phyloP scores from a whole-genome alignment of 2,329 filamentous ascomycete species.

The Cercospora sp. region DNA sequence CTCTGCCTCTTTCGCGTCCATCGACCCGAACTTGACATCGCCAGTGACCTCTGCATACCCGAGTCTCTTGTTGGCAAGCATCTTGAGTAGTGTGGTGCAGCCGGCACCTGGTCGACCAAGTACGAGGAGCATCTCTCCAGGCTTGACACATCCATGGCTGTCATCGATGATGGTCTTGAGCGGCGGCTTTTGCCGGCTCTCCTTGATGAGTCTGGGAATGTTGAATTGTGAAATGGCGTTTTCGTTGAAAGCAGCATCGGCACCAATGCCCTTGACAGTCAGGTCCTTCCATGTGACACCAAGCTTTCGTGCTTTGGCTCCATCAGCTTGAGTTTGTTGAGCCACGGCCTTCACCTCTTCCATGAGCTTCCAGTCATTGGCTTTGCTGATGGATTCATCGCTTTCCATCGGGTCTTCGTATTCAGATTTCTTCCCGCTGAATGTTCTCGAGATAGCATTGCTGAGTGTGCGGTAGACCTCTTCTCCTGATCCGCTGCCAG shows the following conservation, averaged over 20 bases:
- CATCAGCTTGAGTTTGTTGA: slow-evolving; percentile 49
- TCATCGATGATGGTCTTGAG: slow-evolving; percentile 64
- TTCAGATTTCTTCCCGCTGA: slow-evolving; percentile 16
- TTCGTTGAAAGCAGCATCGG: slow-evolving; percentile 64
- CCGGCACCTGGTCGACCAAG: slow-evolving; percentile 36
- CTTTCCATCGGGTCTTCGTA: slow-evolving; percentile 10
- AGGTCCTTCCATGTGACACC: slow-evolving; percentile 68
- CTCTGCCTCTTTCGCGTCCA: slow-evolving; percentile 46
- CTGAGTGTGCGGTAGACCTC: slow-evolving; percentile 27
- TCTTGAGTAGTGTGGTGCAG: slow-evolving; percentile 70
- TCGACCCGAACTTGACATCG: slow-evolving; percentile 59
- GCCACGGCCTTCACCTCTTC: slow-evolving; percentile 49
- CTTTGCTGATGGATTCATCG: slow-evolving; percentile 35
- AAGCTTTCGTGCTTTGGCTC: slow-evolving; percentile 53
- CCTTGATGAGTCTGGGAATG: slow-evolving; percentile 47
- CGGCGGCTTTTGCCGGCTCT: slow-evolving; percentile 52
- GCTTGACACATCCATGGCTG: slow-evolving; percentile 65
- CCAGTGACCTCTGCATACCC: slow-evolving; percentile 51
- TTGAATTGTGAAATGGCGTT: slow-evolving; percentile 57
- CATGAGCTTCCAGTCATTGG: slow-evolving; percentile 54
- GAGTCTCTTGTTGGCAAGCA: slow-evolving; percentile 64
- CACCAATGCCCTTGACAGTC: slow-evolving; percentile 62
- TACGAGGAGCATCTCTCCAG: slow-evolving; percentile 49
- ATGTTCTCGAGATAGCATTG: slow-evolving; percentile 21
- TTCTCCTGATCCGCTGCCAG: slow-evolving; percentile 25